These are phyloP conservation scores for Saccharomycodes ludwigii DNA, from an alignment of 805 yeast genomes.

Conservation along the genomic window DNA sequence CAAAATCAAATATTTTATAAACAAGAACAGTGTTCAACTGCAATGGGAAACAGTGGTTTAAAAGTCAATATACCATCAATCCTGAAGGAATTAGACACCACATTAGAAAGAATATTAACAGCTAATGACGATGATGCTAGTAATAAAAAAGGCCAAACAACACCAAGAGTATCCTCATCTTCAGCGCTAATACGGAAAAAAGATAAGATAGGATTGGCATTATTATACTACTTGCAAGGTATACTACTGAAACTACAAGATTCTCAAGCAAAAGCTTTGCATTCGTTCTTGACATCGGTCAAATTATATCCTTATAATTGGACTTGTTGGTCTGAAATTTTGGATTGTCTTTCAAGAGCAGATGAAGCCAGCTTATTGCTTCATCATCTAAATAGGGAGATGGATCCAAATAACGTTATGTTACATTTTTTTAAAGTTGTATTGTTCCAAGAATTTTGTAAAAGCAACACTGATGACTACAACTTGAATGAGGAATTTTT, in stretches of 20 bases:
- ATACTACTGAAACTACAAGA: constrained; percentile 46
- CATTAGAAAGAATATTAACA: constrained; percentile 7
- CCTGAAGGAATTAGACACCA: constrained; percentile 28
- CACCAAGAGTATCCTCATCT: constrained; percentile 11
- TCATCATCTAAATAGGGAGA: constrained; percentile 24
- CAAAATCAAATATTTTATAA: background rate
- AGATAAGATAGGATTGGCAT: constrained; percentile 30
- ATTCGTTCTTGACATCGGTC: constrained; percentile 47
- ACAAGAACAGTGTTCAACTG: background rate
- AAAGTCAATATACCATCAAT: constrained; percentile 22
- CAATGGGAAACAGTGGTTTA: constrained; percentile 10
- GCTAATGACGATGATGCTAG: constrained; percentile 2
- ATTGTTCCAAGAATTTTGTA: constrained; percentile 62
- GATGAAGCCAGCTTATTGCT: constrained; percentile 42
- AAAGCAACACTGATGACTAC: constrained; percentile 41
- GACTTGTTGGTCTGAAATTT: constrained; percentile 84
- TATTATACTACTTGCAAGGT: constrained; percentile 64
- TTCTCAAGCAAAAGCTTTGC: constrained; percentile 48
- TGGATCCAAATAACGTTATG: constrained; percentile 23
- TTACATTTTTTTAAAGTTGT: constrained; percentile 51
- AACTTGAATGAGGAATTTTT: constrained; percentile 17
- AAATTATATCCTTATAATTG: constrained; percentile 73
- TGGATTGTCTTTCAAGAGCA: constrained; percentile 44
- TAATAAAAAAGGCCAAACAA: constrained; percentile 5
- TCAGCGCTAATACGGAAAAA: constrained; percentile 20